Evolutionary conservation across 2,329 filamentous ascomycete genomes (phyloP).

Genomic region (Keithomyces neogunnii): DNA sequence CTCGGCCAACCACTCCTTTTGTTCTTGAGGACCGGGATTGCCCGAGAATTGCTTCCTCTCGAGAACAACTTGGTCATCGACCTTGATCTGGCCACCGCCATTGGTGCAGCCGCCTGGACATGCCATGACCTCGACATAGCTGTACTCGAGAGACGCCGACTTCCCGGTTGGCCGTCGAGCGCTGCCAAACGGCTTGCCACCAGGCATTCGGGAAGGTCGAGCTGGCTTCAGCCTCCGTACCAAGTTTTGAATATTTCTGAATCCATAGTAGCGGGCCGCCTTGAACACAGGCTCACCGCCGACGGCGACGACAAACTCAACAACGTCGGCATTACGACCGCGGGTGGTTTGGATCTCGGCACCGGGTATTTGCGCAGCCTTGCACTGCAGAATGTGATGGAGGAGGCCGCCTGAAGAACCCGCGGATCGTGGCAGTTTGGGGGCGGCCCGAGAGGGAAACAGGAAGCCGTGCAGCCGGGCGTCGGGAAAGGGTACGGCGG

Average conservation of each 20-base stretch:
- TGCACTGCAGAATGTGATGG: constrained; percentile 70
- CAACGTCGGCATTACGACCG: constrained; percentile 84
- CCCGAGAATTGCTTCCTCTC: constrained; percentile 36
- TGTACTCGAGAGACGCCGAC: constrained; percentile 53
- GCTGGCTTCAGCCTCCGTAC: constrained; percentile 85
- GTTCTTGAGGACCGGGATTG: constrained; percentile 65
- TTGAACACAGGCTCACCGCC: constrained; percentile 57
- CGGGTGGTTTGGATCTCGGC: constrained; percentile 62
- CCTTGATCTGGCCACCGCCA: constrained; percentile 89
- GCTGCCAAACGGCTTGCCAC: constrained; percentile 53
- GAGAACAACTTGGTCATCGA: constrained; percentile 62
- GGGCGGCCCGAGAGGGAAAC: constrained; percentile 46
- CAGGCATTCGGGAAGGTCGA: constrained; percentile 69
- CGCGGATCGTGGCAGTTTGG: constrained; percentile 43
- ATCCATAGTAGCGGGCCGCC: constrained; percentile 90
- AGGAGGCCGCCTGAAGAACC: constrained; percentile 87
- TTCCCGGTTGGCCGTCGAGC: constrained; percentile 45
- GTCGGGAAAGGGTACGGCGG: constrained; percentile 60
- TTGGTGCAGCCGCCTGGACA: constrained; percentile 99
- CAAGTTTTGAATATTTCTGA: constrained; percentile 96
- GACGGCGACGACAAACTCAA: constrained; percentile 67
- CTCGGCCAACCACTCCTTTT: constrained; percentile 74
- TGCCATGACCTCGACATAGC: constrained; percentile 98
- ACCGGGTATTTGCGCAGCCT: constrained; percentile 62
- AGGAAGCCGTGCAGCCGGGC: constrained; percentile 61